These are phyloP conservation scores for Sugiyamaella qingdaonensis DNA, from an alignment of 805 yeast species.

Conservation along the genomic window DNA sequence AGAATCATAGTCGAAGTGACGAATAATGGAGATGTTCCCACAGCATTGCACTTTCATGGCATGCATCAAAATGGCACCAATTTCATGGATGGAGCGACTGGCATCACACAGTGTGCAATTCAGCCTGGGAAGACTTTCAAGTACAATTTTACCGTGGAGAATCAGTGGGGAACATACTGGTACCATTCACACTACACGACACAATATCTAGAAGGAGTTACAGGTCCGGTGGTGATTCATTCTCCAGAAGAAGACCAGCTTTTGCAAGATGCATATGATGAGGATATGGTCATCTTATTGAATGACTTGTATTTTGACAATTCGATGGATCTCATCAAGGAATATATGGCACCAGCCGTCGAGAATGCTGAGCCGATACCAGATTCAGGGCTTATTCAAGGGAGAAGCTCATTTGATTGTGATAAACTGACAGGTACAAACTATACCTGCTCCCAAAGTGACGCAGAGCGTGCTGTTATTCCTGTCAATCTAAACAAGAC, in stretches of 20 bases:
- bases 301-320: constrained; percentile 40
- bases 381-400: constrained; percentile 42
- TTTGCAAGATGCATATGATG: constrained; percentile 27
- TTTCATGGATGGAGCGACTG: constrained; percentile 49
- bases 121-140: constrained; percentile 39
- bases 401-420: constrained; percentile 33
- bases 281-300: constrained; percentile 36
- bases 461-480: constrained; percentile 16
- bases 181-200: constrained; percentile 50
- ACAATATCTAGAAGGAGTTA: constrained; percentile 47
- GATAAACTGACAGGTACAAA: constrained; percentile 16
- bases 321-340: constrained; percentile 34
- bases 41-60: constrained; percentile 54
- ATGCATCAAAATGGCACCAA: constrained; percentile 43
- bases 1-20: constrained; percentile 34
- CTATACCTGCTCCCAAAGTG: constrained; percentile 20
- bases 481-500: constrained; percentile 20
- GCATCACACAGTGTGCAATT: constrained; percentile 50
- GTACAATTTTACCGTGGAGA: constrained; percentile 39
- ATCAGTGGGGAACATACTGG: constrained; percentile 51
- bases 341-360: constrained; percentile 39
- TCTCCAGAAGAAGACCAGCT: constrained; percentile 35
- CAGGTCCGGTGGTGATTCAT: constrained; percentile 45
- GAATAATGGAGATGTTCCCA: constrained; percentile 38
- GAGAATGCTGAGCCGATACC: constrained; percentile 39